Evolutionary conservation across 1,284 basidiomycete species (phyloP).

Genomic region (Ustilago trichophora): DNA sequence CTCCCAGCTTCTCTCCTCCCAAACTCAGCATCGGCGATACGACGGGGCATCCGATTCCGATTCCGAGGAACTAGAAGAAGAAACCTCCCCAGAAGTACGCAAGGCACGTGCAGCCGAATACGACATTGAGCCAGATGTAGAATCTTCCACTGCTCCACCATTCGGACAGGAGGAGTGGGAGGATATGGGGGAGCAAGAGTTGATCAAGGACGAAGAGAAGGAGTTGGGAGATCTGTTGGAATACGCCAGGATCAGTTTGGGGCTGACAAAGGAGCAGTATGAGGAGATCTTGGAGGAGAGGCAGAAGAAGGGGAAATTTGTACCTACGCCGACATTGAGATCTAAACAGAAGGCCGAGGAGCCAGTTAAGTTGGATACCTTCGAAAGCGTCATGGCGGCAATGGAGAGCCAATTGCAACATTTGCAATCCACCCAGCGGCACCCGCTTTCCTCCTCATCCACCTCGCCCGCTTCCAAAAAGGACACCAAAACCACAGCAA

Average conservation of each 20-base stretch:
- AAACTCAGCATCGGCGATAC: constrained; percentile 27
- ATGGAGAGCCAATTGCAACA: constrained; percentile 29
- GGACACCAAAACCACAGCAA: too few species aligned
- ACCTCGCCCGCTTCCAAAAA: too few species aligned
- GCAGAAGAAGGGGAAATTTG: constrained; percentile 25
- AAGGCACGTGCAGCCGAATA: constrained; percentile 22
- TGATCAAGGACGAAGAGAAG: constrained; percentile 36
- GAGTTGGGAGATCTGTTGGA: constrained; percentile 46
- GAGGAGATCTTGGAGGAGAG: constrained; percentile 40
- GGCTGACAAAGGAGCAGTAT: constrained; percentile 48
- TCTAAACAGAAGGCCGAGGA: too few species aligned
- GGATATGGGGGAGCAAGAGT: constrained; percentile 3
- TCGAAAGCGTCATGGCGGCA: constrained; percentile 37
- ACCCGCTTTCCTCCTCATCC: too few species aligned
- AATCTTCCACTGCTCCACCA: too few species aligned
- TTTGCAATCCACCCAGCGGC: not conserved
- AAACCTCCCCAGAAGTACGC: constrained; percentile 20
- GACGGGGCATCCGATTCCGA: constrained; percentile 48
- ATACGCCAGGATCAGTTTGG: constrained; percentile 48
- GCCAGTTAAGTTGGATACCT: constrained; percentile 15
- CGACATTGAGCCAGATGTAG: too few species aligned
- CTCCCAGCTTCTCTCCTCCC: constrained; percentile 20
- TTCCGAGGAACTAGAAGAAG: constrained; percentile 32
- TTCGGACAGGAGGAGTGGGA: constrained; percentile 4
- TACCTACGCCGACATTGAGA: constrained; percentile 13